Conservation (phyloP, 345 rosid species). For the Aquilaria yunnanensis region DNA sequence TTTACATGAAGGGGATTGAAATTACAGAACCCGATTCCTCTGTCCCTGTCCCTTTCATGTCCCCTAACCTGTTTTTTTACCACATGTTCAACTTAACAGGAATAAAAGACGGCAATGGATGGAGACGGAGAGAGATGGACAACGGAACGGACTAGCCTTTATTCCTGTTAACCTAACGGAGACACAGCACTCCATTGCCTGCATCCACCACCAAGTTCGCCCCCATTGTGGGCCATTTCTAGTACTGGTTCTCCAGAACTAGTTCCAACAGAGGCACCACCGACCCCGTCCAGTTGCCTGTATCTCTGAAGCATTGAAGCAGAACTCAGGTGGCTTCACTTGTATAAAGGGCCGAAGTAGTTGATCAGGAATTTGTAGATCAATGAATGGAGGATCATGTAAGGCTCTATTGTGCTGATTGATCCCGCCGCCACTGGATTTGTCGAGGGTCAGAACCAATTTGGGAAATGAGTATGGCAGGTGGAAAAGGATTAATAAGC, state of each 20-base stretch:
- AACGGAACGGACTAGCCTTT: too few species aligned
- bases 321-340: constrained; percentile 15
- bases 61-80: too few species aligned
- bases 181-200: too few species aligned
- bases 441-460: constrained; percentile 16
- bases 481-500: constrained; percentile 19
- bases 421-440: constrained; percentile 23
- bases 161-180: too few species aligned
- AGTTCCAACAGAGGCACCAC: constrained; percentile 25
- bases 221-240: constrained; percentile 27
- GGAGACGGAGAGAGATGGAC: too few species aligned
- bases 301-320: constrained; percentile 5
- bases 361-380: constrained; percentile 20
- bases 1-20: too few species aligned
- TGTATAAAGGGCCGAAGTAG: constrained; percentile 8
- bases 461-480: constrained; percentile 15
- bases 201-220: constrained; percentile 13
- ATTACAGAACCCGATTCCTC: too few species aligned
- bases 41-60: too few species aligned
- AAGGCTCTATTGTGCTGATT: constrained; percentile 23
- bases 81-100: too few species aligned
- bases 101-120: too few species aligned
- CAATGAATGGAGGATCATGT: constrained; percentile 18
- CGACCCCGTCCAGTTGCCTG: constrained; percentile 14
- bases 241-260: constrained; percentile 18